These are phyloP conservation scores for Beauveria sp. DNA, from an alignment of 2,329 filamentous ascomycete genomes.

Conservation along the genomic window DNA sequence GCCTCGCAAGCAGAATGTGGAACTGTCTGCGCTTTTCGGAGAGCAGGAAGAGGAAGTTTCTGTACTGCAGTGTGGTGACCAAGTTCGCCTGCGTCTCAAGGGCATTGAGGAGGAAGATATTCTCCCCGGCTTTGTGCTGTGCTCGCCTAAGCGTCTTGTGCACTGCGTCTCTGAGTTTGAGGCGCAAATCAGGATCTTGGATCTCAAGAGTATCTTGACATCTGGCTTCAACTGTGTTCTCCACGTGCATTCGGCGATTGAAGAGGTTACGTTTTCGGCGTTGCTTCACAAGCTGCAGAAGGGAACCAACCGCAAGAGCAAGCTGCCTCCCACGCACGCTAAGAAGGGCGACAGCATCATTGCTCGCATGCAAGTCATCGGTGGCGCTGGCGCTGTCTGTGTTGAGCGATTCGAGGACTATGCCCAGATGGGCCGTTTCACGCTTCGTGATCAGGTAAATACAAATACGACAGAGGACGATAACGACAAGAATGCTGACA, in stretches of 20 bases:
- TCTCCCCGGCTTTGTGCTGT: slow-evolving; percentile 88
- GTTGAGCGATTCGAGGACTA: slow-evolving; percentile 95
- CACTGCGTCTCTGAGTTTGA: slow-evolving; percentile 87
- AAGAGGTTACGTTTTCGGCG: slow-evolving; percentile 87
- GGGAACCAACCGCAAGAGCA: slow-evolving; percentile 87
- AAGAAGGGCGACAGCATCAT: slow-evolving; percentile 79
- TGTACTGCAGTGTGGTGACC: slow-evolving; percentile 82
- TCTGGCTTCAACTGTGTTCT: slow-evolving; percentile 97
- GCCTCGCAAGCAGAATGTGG: slow-evolving; percentile 80
- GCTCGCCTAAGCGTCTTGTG: slow-evolving; percentile 86
- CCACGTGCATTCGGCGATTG: slow-evolving; percentile 93
- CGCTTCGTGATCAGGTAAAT: slow-evolving; percentile 75
- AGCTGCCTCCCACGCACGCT: slow-evolving; percentile 85
- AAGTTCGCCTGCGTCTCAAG: slow-evolving; percentile 84
- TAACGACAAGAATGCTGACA: slow-evolving; percentile 18
- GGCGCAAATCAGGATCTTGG: slow-evolving; percentile 91
- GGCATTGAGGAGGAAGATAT: slow-evolving; percentile 98
- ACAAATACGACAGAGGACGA: background rate
- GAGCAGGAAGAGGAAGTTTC: slow-evolving; percentile 90
- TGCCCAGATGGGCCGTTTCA: slow-evolving; percentile 86
- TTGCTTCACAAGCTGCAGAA: slow-evolving; percentile 93
- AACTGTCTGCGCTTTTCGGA: slow-evolving; percentile 80
- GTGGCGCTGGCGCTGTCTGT: slow-evolving; percentile 79
- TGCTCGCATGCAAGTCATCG: slow-evolving; percentile 79
- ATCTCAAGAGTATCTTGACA: slow-evolving; percentile 87